phyloP scores from a whole-genome alignment of 148 eudicot species.

The Chenopodium quinoa region DNA sequence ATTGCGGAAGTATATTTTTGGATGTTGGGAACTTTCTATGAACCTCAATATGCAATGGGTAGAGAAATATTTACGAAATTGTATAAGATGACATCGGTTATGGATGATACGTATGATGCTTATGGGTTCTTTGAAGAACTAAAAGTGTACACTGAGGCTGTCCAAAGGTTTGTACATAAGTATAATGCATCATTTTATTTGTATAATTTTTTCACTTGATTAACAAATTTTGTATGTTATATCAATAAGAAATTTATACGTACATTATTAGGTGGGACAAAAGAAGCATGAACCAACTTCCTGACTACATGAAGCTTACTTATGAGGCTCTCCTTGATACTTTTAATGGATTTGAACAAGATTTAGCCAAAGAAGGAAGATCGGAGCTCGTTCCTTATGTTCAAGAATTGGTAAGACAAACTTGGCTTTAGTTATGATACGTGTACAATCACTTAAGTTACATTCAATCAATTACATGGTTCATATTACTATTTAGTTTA shows the following conservation, averaged over 20 bases:
- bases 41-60: conserved; percentile 37
- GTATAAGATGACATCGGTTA: conserved; percentile 25
- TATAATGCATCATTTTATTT: too few relatives aligned
- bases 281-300: conserved; percentile 32
- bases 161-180: conserved; percentile 26
- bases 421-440: not conserved
- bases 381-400: conserved; percentile 27
- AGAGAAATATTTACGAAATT: conserved; percentile 30
- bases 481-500: not conserved
- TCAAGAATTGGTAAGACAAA: conserved; percentile 32
- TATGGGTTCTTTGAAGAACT: conserved; percentile 47
- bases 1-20: conserved; percentile 44
- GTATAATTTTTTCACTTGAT: too few relatives aligned
- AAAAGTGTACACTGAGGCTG: conserved; percentile 27
- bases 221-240: too few relatives aligned
- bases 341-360: conserved; percentile 26
- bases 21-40: conserved; percentile 32
- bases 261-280: conserved; percentile 43
- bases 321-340: conserved; percentile 35
- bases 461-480: not conserved
- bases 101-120: conserved; percentile 51
- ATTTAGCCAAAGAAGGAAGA: conserved; percentile 33
- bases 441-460: not conserved
- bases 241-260: too few relatives aligned
- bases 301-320: conserved; percentile 39